Conservation (phyloP, 768 basidiomycete genomes). For the Mycena metata region DNA sequence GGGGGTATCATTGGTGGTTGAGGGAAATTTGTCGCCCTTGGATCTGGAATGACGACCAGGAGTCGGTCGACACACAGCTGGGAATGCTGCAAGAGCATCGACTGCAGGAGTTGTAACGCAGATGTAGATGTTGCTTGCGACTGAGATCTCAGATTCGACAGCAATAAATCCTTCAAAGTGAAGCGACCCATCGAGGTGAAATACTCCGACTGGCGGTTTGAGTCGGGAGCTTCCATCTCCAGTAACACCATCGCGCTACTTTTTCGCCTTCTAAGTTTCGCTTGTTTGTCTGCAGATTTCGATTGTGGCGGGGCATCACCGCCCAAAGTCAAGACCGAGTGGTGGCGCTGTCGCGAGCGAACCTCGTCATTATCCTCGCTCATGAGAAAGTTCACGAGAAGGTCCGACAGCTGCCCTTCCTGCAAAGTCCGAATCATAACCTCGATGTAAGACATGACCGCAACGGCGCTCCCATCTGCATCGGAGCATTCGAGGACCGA, state of each 20-base stretch:
- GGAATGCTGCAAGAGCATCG: constrained; percentile 80
- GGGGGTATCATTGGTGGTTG: constrained; percentile 61
- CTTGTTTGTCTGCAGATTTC: constrained; percentile 54
- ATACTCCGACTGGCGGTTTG: constrained; percentile 81
- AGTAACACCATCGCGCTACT: constrained; percentile 94
- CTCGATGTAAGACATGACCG: constrained; percentile 96
- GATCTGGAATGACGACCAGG: constrained; percentile 77
- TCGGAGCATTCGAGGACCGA: constrained; percentile 95
- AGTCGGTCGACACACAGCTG: constrained; percentile 74
- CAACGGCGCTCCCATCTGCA: constrained; percentile 93
- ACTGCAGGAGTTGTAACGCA: constrained; percentile 85
- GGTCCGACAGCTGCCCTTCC: constrained; percentile 74
- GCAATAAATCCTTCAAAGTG: constrained; percentile 89
- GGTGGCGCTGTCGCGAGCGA: constrained; percentile 55
- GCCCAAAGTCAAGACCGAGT: constrained; percentile 62
- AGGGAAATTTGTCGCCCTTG: constrained; percentile 81
- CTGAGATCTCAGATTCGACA: constrained; percentile 81
- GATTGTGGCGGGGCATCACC: constrained; percentile 51
- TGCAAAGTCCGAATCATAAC: constrained; percentile 85
- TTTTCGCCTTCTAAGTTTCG: constrained; percentile 72
- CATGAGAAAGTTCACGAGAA: constrained; percentile 83
- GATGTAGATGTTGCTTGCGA: constrained; percentile 77
- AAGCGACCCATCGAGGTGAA: constrained; percentile 91
- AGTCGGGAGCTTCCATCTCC: constrained; percentile 84
- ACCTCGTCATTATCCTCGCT: constrained; percentile 87